Percentiles rank a stretch among this genome's conserved stretches.
These are phyloP conservation scores for Closterium sp. DNA, from an alignment of 139 green algal genomes.

Conservation along the genomic window DNA sequence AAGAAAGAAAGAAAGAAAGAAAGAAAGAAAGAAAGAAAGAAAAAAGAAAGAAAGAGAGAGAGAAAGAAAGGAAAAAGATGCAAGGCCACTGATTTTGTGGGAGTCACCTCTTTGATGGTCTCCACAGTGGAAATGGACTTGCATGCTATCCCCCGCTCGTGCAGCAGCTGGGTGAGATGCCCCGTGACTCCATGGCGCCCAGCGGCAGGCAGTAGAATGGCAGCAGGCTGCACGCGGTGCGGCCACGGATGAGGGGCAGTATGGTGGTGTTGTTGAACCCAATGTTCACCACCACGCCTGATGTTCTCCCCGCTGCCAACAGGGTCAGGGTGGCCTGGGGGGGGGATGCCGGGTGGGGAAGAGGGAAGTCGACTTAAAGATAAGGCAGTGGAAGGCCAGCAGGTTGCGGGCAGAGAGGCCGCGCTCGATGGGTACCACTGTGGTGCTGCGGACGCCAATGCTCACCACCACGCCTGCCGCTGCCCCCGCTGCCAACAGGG, in stretches of 20 bases:
- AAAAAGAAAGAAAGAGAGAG: no score
- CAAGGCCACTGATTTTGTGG: background rate
- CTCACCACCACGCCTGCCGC: background rate
- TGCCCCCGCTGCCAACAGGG: background rate
- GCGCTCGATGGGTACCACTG: background rate
- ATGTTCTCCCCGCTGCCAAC: background rate
- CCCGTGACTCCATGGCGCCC: background rate
- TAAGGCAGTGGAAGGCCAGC: background rate
- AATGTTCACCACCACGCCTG: slow-evolving; percentile 6
- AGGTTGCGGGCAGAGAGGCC: background rate
- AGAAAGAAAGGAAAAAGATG: no score
- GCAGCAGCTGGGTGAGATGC: background rate
- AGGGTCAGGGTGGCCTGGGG: background rate
- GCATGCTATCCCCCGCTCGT: background rate
- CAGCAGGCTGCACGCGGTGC: background rate
- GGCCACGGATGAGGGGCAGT: background rate
- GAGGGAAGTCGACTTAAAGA: no score
- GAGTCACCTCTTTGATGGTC: background rate
- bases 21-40: no score
- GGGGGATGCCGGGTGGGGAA: no score
- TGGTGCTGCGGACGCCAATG: background rate
- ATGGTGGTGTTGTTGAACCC: background rate
- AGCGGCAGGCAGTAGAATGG: background rate
- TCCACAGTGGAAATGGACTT: background rate
- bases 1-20: no score